These are phyloP conservation scores for Cladosporium oxysporum DNA, from an alignment of 2,329 filamentous ascomycete genomes.

Conservation along the genomic window DNA sequence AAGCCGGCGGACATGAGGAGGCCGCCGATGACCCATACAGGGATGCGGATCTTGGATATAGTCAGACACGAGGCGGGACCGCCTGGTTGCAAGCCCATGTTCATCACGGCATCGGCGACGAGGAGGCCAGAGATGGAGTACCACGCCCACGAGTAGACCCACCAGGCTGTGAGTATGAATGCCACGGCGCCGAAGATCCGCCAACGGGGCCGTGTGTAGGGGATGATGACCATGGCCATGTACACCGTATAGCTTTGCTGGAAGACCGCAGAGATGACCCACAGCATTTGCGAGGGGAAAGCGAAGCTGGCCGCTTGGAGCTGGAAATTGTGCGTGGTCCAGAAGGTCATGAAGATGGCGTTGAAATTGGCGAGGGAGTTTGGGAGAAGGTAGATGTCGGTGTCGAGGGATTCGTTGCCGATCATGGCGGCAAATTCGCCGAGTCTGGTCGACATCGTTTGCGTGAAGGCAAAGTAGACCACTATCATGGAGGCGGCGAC, in stretches of 20 bases:
- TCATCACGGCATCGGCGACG: slow-evolving; percentile 45
- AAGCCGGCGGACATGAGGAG: slow-evolving; percentile 39
- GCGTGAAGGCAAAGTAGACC: slow-evolving; percentile 39
- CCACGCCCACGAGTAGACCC: slow-evolving; percentile 52
- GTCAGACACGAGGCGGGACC: slow-evolving; percentile 17
- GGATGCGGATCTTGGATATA: slow-evolving; percentile 27
- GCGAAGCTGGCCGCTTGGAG: slow-evolving; percentile 43
- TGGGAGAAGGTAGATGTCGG: slow-evolving; percentile 40
- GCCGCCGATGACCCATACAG: slow-evolving; percentile 39
- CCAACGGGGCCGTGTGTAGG: slow-evolving; percentile 44
- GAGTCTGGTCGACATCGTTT: slow-evolving; percentile 35
- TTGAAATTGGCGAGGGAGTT: slow-evolving; percentile 50
- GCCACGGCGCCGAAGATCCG: slow-evolving; percentile 41
- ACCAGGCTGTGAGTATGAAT: slow-evolving; percentile 49
- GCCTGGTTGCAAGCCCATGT: slow-evolving; percentile 41
- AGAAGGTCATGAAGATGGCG: slow-evolving; percentile 50
- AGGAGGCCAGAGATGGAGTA: slow-evolving; percentile 46
- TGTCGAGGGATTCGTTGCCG: slow-evolving; percentile 34
- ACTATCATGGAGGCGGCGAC: slow-evolving; percentile 43
- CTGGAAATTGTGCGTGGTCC: slow-evolving; percentile 42
- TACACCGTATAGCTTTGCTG: slow-evolving; percentile 51
- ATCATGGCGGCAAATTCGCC: slow-evolving; percentile 39
- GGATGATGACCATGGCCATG: slow-evolving; percentile 49
- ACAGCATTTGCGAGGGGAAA: slow-evolving; percentile 48
- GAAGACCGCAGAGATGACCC: slow-evolving; percentile 47